Base-by-base conservation (phyloP, 192 early-diverging fungal genomes). In the Coemansia nantahalensis region DNA sequence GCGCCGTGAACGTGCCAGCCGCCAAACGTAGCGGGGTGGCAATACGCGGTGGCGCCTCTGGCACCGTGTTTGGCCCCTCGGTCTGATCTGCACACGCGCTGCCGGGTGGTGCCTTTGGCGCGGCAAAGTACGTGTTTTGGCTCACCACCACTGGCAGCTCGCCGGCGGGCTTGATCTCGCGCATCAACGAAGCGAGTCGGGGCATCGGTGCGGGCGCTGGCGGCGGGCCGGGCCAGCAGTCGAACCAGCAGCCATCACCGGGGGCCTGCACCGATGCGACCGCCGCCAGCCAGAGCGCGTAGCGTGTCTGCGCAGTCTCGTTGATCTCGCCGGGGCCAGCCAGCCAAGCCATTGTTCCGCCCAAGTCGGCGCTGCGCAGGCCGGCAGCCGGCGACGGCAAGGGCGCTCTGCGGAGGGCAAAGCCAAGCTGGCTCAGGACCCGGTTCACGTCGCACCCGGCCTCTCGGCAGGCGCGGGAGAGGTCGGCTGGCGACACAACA, bases 301-400 rank as follows among this genome's bases (percentile, higher is more conserved):
- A 67, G 2, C 71, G 60, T 22, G 60, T 53, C 44, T 63, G 55
- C 8, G 64, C 43, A 0, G 71, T 67, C 26, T 75, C 71, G 15
- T 45, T 59, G n/a, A 31, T 5, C 14, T 54, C 55, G 11, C 63
- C 33, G 4, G 51, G 34, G 8, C 35, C 32, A 13, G 48, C 31
- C 28, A 75, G 23, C 71, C 71, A 75, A 2, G 59, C 51, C 35
- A 75, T 42, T n/a, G 56, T 48, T 1, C 60, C 65, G 39, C 65
- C 43, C 19, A 75, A 36, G 37, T 71, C 61, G 10, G 54, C 35
- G 2, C 18, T 12, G 16, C 42, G 61, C 12, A 22, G 9, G 4
- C 15, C 11, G 12, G 18, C 28, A 8, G 6, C 30, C 15, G 9
- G 7, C 15, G 39, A 16, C 15, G 23, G 41, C n/a, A 21, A 3